Conservation (phyloP, 1,284 basidiomycete species). For the Inonotus hispidus region DNA sequence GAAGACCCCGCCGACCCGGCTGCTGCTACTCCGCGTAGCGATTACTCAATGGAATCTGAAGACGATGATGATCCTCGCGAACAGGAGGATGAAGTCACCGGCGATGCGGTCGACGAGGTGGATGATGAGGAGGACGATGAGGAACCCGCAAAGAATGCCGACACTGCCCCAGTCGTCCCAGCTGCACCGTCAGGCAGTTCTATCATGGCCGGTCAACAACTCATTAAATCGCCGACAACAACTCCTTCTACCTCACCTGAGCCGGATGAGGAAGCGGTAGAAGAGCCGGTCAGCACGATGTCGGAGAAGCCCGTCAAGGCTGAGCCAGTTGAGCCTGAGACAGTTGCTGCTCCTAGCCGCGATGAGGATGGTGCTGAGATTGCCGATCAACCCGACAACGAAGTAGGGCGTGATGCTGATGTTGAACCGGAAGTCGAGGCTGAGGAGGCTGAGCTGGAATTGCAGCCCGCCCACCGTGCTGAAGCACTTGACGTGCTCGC, state of each 20-base stretch:
- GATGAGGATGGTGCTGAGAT: conserved; percentile 27
- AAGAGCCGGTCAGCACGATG: conserved; percentile 5
- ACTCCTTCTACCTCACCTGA: conserved; percentile 40
- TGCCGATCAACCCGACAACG: conserved; percentile 26
- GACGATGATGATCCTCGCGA: conserved; percentile 25
- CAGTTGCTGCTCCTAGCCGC: conserved; percentile 24
- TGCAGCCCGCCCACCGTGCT: conserved; percentile 70
- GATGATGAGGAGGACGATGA: conserved; percentile 23
- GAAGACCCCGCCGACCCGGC: conserved; percentile 21
- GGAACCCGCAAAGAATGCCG: conserved; percentile 30
- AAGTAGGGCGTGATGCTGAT: conserved; percentile 35
- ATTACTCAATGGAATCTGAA: conserved; percentile 28
- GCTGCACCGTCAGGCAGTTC: conserved; percentile 41
- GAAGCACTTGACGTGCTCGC: conserved; percentile 76
- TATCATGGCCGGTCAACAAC: conserved; percentile 45
- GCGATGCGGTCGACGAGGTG: conserved; percentile 22
- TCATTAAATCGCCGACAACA: conserved; percentile 36
- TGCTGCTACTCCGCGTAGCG: conserved; percentile 2
- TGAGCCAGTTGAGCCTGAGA: conserved; percentile 25
- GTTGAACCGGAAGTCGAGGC: conserved; percentile 34
- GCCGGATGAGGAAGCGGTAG: conserved; percentile 20
- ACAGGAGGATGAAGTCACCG: conserved; percentile 6
- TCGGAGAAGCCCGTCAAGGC: conserved; percentile 26
- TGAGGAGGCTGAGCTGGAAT: conserved; percentile 50
- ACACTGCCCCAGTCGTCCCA: conserved; percentile 37